Conservation (phyloP, 805 yeast genomes). For the Brettanomyces sp. region DNA sequence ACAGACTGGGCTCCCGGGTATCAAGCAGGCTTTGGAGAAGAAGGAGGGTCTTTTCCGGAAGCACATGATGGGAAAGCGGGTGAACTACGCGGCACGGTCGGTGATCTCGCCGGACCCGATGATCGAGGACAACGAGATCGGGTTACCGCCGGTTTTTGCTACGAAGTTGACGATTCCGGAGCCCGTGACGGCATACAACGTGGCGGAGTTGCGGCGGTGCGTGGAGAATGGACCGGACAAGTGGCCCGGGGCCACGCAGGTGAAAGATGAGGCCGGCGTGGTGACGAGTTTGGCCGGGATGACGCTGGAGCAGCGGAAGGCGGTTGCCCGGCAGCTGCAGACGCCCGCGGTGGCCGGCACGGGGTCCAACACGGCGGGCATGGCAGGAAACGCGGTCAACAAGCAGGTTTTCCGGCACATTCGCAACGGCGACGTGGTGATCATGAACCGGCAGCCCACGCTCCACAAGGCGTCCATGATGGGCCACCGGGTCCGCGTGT, state of each 20-base stretch:
- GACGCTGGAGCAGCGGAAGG: conserved; percentile 89
- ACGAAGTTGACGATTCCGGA: conserved; percentile 93
- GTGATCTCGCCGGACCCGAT: conserved; percentile 99
- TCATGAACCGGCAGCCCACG: conserved; percentile 99
- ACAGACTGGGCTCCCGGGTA: conserved; percentile 81
- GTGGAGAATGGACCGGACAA: conserved; percentile 95
- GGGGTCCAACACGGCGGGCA: conserved; percentile 12
- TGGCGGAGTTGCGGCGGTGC: conserved; percentile 83
- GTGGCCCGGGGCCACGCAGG: conserved; percentile 98
- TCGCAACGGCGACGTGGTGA: conserved; percentile 86
- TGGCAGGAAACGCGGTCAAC: conserved; percentile 49
- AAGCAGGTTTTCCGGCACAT: conserved; percentile 94
- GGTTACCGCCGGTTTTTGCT: conserved; percentile 98
- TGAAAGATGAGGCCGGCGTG: conserved; percentile 92
- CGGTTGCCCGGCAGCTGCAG: conserved; percentile 85
- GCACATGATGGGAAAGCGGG: conserved; percentile 99
- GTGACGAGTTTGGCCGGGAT: conserved; percentile 75
- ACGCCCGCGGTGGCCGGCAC: conserved; percentile 45
- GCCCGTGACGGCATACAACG: conserved; percentile 90
- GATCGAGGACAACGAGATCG: conserved; percentile 95
- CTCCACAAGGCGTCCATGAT: conserved; percentile 99
- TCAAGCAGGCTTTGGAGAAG: conserved; percentile 95
- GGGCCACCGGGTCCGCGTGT: conserved; percentile 96
- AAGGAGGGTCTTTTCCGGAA: conserved; percentile 97
- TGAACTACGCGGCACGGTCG: conserved; percentile 96